A percentile compares a stretch with the other conserved stretches of the same genome.
phyloP scores from a whole-genome alignment of 306 rosid genomes.

The Senna siamea region DNA sequence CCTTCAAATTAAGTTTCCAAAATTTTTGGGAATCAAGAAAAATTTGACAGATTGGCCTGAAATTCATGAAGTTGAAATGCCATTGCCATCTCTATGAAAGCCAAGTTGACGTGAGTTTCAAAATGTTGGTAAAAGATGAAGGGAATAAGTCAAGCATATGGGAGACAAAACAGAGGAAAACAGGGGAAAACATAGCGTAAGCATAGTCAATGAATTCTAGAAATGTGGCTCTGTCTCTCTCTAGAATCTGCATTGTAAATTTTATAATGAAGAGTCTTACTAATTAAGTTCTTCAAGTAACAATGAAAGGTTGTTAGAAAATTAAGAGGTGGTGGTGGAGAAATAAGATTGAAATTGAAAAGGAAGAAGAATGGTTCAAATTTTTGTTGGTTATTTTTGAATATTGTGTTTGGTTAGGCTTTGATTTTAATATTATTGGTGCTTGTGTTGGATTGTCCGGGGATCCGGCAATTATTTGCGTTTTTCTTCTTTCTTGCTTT shows the following conservation, averaged over 20 bases:
- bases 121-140: conserved; percentile 1
- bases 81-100: conserved; percentile 19
- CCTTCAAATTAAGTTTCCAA: conserved; percentile 33
- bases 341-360: conserved; percentile 39
- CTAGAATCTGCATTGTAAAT: conserved; percentile 38
- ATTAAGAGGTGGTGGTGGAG: too few relatives aligned
- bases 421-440: conserved; percentile 34
- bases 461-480: conserved; percentile 57
- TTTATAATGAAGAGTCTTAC: conserved; percentile 28
- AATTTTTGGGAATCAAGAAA: conserved; percentile 43
- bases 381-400: neutral
- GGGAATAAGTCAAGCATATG: conserved; percentile 36
- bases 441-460: conserved; percentile 48
- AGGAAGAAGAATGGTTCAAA: conserved; percentile 17
- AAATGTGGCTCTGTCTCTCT: conserved; percentile 30
- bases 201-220: conserved; percentile 42
- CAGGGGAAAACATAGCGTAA: conserved; percentile 39
- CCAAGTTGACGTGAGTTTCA: neutral
- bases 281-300: conserved; percentile 29
- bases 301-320: too few relatives aligned
- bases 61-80: conserved; percentile 38
- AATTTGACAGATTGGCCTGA: conserved; percentile 42
- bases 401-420: conserved; percentile 34
- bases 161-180: conserved; percentile 59
- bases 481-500: conserved; percentile 42